Conservation (phyloP, 306 rosid species). For the Geum urbanum region DNA sequence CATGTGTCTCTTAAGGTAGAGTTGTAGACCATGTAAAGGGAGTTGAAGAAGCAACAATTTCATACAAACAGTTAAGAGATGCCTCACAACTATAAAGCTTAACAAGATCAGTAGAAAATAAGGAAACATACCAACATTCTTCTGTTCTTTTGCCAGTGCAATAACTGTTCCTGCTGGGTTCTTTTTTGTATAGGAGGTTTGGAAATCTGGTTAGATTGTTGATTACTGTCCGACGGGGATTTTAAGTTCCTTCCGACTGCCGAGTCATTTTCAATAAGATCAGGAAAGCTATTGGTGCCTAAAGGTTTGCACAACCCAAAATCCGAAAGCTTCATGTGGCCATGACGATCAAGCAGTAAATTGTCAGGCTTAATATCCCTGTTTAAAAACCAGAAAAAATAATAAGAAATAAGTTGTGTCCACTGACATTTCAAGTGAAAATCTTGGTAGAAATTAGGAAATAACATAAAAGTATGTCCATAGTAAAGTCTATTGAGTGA, state of each 20-base stretch:
- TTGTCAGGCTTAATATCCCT: constrained; percentile 95
- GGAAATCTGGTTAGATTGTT: constrained; percentile 13
- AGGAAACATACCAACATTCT: constrained; percentile 59
- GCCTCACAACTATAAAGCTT: not conserved
- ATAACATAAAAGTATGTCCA: not conserved
- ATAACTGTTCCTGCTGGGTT: constrained; percentile 71
- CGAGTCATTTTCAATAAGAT: constrained; percentile 40
- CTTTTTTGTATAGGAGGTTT: constrained; percentile 39
- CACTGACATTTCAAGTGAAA: not conserved
- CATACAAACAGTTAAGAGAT: not conserved
- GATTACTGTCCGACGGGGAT: constrained; percentile 13
- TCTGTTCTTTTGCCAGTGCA: constrained; percentile 82
- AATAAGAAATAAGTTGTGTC: no score
- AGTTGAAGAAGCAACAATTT: not conserved
- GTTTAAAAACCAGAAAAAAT: constrained; percentile 13
- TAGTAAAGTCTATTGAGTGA: not conserved
- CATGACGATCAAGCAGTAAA: constrained; percentile 68
- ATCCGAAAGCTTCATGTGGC: constrained; percentile 87
- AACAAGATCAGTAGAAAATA: constrained; percentile 11
- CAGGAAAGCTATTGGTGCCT: constrained; percentile 65
- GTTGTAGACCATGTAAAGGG: not conserved
- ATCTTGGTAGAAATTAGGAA: not conserved
- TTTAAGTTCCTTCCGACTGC: constrained; percentile 27
- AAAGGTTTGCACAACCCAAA: constrained; percentile 86
- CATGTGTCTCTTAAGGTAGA: not conserved